Evolutionary conservation across 2,329 filamentous ascomycete genomes (phyloP).

Genomic region (Lasiodiplodia sp.): DNA sequence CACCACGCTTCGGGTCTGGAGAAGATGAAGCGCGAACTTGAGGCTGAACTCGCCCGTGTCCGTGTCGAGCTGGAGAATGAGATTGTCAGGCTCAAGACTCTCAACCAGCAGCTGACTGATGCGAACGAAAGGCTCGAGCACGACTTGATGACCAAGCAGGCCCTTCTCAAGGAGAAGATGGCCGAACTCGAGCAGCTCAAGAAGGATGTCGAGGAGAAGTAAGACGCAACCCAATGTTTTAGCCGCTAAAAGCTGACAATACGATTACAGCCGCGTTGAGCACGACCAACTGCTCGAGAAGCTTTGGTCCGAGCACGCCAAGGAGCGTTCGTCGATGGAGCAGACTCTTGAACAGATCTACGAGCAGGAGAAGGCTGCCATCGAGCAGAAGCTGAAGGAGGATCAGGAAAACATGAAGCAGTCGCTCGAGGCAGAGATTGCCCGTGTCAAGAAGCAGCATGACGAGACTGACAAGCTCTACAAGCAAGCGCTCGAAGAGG

Average conservation of each 20-base stretch:
- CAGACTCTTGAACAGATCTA: conserved; percentile 26
- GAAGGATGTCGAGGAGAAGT: conserved; percentile 22
- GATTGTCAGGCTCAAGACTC: conserved; percentile 29
- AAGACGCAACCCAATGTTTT: not conserved
- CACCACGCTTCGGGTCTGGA: conserved; percentile 25
- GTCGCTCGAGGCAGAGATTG: conserved; percentile 23
- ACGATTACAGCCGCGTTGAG: conserved; percentile 13
- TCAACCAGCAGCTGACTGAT: conserved; percentile 28
- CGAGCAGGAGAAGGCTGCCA: conserved; percentile 24
- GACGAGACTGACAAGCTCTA: conserved; percentile 29
- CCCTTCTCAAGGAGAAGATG: conserved; percentile 8
- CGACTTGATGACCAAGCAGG: conserved; percentile 11
- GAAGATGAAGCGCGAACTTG: conserved; percentile 28
- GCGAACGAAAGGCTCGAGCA: conserved; percentile 27
- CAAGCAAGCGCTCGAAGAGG: conserved; percentile 27
- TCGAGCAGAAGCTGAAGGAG: not conserved
- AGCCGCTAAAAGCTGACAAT: not conserved
- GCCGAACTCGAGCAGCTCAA: conserved; percentile 10
- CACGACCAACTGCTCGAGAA: conserved; percentile 27
- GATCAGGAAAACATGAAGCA: conserved; percentile 3
- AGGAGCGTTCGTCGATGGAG: conserved; percentile 27
- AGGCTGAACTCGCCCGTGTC: conserved; percentile 12
- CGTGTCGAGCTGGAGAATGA: conserved; percentile 28
- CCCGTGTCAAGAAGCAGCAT: conserved; percentile 27
- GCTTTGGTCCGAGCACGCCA: conserved; percentile 27